Percentiles rank a stretch among this genome's conserved stretches.
These are phyloP conservation scores for Xylaria telfairii DNA, from an alignment of 495 filamentous ascomycete species.

Conservation along the genomic window DNA sequence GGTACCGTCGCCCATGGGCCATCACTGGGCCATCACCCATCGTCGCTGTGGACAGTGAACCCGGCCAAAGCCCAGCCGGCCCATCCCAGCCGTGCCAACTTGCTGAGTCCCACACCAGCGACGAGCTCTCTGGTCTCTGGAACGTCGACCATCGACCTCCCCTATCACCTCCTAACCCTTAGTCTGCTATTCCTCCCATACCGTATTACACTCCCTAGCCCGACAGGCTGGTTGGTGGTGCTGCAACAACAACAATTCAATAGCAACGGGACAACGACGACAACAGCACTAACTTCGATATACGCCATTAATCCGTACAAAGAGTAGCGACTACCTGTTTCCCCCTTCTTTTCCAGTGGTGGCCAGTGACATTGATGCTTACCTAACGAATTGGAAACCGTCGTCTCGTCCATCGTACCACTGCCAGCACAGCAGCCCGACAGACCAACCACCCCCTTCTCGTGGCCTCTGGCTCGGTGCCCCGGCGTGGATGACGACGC, in stretches of 20 bases:
- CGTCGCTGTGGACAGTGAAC: not conserved
- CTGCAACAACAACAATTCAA: not conserved
- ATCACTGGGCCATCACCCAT: not conserved
- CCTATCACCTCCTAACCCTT: slow-evolving; percentile 25
- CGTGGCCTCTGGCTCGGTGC: slow-evolving; percentile 8
- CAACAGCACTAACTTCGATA: not conserved
- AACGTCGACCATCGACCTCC: slow-evolving; percentile 9
- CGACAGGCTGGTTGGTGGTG: slow-evolving; percentile 11
- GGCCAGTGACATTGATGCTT: slow-evolving; percentile 1
- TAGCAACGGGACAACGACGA: slow-evolving; percentile 9
- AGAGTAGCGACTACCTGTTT: slow-evolving; percentile 18
- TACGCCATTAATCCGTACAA: not conserved
- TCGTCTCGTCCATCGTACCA: slow-evolving; percentile 7
- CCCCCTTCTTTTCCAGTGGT: not conserved
- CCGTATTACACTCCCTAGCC: not conserved
- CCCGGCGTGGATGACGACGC: slow-evolving; percentile 17
- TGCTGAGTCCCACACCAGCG: slow-evolving; percentile 17
- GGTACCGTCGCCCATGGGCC: not conserved
- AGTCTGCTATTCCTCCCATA: slow-evolving; percentile 17
- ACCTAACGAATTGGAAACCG: slow-evolving; percentile 9
- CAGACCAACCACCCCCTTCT: not conserved
- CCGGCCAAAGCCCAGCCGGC: not conserved
- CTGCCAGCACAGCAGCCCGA: not conserved
- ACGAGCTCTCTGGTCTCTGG: not conserved
- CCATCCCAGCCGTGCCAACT: slow-evolving; percentile 23